Evolutionary conservation across 441 rosid species (phyloP), one percentile per base, ranked within the genome.

Genomic region (Croton setiger): DNA sequence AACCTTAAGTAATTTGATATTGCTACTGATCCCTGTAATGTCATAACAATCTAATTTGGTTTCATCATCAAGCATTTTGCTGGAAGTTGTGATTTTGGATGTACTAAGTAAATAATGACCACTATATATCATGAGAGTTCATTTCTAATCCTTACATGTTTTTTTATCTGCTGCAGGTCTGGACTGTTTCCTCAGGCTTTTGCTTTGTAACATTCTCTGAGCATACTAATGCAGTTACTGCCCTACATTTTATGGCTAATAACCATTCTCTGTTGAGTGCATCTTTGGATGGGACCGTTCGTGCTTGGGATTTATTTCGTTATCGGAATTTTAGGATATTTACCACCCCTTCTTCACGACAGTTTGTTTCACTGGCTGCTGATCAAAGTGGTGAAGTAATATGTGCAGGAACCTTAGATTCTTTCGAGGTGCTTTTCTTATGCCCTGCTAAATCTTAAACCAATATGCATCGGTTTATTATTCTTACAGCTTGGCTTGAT

Each of bases 261-360:
- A 95, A 91, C 75, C 85, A 90, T 72, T 87, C 91, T 55, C 96
- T 95, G 57, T 82, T 92, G 64, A 95, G 98, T 51, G 97, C 97
- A 66, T 95, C 99, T 71, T 81, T 95, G 55, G 99, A 92, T 76
- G 98, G 99, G 39, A 95, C 98, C 70, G 96, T 95, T 66, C 98
- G 98, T 78, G 98, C 99, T 58, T 95, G 99, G 99, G 98, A 95
- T 86, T 82, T 95, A 76, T 73, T 83, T 63, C 93, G 98, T 23
- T 95, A 91, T 74, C 85, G 93, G 72, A 95, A 95, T 78, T 95
- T 92, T 79, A 89, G 96, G 85, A 92, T 96, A 63, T 92, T 92
- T 73, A 91, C 96, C 9, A 85, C 99, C 72, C 98, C 99, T 72
- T 82, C 93, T 71, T 86, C 97, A 36, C 84, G 95, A 75, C 99